phyloP scores from a whole-genome alignment of 768 basidiomycete genomes.

The Hericium alpestre region DNA sequence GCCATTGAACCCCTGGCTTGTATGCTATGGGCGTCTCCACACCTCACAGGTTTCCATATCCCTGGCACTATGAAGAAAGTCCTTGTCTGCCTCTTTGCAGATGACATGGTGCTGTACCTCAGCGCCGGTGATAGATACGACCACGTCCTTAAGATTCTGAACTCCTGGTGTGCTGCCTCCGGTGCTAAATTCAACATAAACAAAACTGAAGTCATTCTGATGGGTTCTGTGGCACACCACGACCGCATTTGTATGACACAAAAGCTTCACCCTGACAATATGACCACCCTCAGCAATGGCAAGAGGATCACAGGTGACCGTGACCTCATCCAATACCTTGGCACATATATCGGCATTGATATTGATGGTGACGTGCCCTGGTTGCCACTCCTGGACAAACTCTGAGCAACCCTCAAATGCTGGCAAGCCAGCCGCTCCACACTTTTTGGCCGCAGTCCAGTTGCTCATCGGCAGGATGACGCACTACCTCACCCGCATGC shows the following conservation, averaged over 20 bases:
- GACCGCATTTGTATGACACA: fast-evolving
- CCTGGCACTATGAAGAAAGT: background rate
- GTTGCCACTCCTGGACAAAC: conserved; percentile 3
- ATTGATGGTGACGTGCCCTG: background rate
- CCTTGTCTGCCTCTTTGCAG: background rate
- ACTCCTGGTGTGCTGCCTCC: conserved; percentile 29
- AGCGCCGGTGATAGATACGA: conserved; percentile 18
- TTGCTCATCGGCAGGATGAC: conserved; percentile 16
- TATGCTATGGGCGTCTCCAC: background rate
- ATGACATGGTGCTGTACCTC: conserved; percentile 14
- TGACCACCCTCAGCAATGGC: background rate
- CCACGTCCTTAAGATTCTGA: conserved; percentile 19
- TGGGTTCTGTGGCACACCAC: conserved; percentile 18
- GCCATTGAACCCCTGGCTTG: conserved; percentile 7
- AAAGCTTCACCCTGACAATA: background rate
- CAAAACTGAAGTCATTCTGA: conserved; percentile 30
- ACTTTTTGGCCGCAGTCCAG: conserved; percentile 10
- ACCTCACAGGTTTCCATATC: background rate
- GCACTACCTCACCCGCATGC: conserved; percentile 18
- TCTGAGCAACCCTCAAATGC: background rate
- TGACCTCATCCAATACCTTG: background rate
- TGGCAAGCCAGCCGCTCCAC: conserved; percentile 8
- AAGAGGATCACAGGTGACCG: background rate
- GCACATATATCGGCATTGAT: background rate
- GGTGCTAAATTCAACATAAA: conserved; percentile 30